Evolutionary conservation across 2,329 filamentous ascomycete genomes (phyloP), one percentile per base, ranked within the genome.

Genomic region (Venturia asperata): DNA sequence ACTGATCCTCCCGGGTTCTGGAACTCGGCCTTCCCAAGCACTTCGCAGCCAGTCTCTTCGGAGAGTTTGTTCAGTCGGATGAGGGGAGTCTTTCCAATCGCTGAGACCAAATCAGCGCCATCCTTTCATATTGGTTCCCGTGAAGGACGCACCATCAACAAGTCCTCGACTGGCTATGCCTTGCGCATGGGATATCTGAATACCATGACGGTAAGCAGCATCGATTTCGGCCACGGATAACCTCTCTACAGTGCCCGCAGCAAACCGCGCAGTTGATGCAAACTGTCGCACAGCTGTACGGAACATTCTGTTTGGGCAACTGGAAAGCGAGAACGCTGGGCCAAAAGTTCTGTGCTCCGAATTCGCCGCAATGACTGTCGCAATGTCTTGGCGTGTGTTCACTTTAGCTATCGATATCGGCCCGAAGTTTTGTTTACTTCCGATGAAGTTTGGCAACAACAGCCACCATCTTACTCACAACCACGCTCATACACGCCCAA

Each of bases 1-100:
- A 99, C 88, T 64, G 88, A 92, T 67, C 94, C 94, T 70, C 94
- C 94, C 1, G 94, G 94, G 81, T 99, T 99, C 82, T 96, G 94
- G 80, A 99, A 99, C 77, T 99, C 94, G 71, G 94, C 92, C 78
- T 99, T 99, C 73, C 93, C 94, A 49, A 97, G 87, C 66, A 99
- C 82, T 71, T 96, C 90, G 83, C 94, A 97, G 69, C 92, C 92
- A 0, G 94, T 97, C 74, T 95, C 84, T 67, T 91, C 86, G 49
- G 93, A 97, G 70, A 97, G 87, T 67, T 82, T 85, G 77, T 96
- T 93, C 62, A 99, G 82, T 61, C 90, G 88, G 76, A 99, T 96
- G 64, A 99, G 85, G 0, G 94, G 93, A 0, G 94, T 99, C 78
- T 97, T 97, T 69, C 94, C 94, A 79, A 99, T 97, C 65, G 94